phyloP scores from a whole-genome alignment of 2,329 filamentous ascomycete genomes.

The Shiraia sp. region DNA sequence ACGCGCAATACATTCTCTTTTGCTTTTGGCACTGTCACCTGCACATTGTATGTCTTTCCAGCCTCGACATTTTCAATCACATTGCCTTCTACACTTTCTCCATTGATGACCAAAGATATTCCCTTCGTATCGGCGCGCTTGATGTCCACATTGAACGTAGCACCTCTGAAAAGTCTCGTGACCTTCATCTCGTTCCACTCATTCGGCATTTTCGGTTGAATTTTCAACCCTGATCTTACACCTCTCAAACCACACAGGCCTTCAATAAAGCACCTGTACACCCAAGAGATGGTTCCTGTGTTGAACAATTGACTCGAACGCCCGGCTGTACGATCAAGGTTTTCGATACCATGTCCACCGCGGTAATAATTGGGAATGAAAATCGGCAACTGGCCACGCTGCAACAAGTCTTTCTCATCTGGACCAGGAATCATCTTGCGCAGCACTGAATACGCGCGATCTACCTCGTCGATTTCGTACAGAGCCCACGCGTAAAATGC shows the following conservation, averaged over 20 bases:
- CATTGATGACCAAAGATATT: constrained; percentile 48
- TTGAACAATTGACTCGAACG: constrained; percentile 63
- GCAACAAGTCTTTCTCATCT: constrained; percentile 54
- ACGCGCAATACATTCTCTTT: neutral
- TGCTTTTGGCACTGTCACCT: constrained; percentile 42
- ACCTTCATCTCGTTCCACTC: constrained; percentile 55
- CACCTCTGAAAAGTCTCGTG: constrained; percentile 55
- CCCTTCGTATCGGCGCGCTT: constrained; percentile 47
- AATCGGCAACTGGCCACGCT: constrained; percentile 60
- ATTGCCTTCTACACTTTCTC: constrained; percentile 45
- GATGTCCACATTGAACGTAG: constrained; percentile 54
- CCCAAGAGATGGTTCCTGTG: constrained; percentile 62
- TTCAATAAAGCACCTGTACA: constrained; percentile 60
- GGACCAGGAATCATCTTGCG: constrained; percentile 61
- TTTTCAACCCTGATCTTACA: constrained; percentile 51
- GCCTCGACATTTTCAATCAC: constrained; percentile 49
- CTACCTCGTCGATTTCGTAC: constrained; percentile 55
- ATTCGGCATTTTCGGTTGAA: constrained; percentile 57
- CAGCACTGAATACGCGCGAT: constrained; percentile 56
- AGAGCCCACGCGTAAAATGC: constrained; percentile 60
- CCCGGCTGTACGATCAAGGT: constrained; percentile 51
- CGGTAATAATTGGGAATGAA: constrained; percentile 64
- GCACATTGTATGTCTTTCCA: constrained; percentile 52
- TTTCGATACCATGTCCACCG: constrained; percentile 33
- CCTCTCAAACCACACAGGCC: constrained; percentile 59